Evolutionary conservation across 2,329 filamentous ascomycete species (phyloP), one percentile per base, ranked within the genome.

Genomic region (Raffaelea ambrosiae): DNA sequence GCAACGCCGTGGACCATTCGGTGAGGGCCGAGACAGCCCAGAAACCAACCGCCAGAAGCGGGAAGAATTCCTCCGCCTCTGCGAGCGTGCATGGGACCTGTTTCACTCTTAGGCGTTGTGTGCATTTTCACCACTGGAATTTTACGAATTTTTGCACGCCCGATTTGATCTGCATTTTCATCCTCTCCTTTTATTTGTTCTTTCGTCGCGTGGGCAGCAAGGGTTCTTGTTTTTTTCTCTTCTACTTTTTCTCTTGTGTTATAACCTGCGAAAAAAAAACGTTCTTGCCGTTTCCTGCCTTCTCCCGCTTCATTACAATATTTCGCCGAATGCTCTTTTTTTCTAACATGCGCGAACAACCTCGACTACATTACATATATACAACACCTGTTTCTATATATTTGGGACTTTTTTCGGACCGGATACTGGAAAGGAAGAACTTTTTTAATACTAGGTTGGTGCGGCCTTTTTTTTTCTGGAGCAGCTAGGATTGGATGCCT

Each of bases 71-170:
- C 71, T 98, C 54, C 73, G 78, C 48, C 70, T 97, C 44, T 96
- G 91, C 63, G 82, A 88, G 56, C 76, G 88, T 59, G 93, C 93
- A 9, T 98, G 93, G 93, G 93, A 98, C 69, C 68, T 98, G 23
- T 95, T 97, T 67, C 93, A 97, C 71, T 95, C 89, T 53, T 96
- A 69, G 79, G 16, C 43, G 22, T 35, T 33, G 8, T 20, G 7
- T 29, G 26, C 26, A 29, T 29, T 7, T 20, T 38, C 13, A 23
- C 4, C 26, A 16, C 4, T 16, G 26, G 16, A 19, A 18, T 38
- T 36, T 21, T 9, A 49, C 16, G 35, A 16, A n/a, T n/a, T n/a
- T 19, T 38, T 38, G 26, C 13, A 13, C 26, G 26, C 26, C 26
- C 35, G 13, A 8, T 19, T 38, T 38, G 35, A n/a, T 19, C 18